Evolutionary conservation across 805 yeast genomes (phyloP).

Genomic region (Barnettozyma sucrosica): DNA sequence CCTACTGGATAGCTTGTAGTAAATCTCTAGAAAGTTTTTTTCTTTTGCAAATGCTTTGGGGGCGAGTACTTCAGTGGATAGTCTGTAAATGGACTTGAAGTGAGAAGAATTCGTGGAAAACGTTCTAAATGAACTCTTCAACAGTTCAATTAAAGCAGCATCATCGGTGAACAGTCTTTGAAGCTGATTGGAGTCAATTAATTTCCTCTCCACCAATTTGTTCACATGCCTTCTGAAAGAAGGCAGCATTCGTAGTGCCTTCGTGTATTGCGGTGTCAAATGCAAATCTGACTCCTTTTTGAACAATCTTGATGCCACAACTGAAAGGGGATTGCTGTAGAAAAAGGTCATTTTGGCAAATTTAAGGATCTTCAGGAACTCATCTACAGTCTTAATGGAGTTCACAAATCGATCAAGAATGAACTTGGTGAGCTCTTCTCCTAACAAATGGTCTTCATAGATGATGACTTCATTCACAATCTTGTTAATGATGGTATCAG

Average conservation of each 20-base stretch:
- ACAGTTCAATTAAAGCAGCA: conserved; percentile 8
- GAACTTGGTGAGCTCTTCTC: conserved; percentile 16
- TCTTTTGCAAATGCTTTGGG: conserved; percentile 12
- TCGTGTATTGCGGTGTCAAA: conserved; percentile 13
- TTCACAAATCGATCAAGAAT: conserved; percentile 19
- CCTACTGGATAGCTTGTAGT: conserved; percentile 18
- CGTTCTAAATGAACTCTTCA: conserved; percentile 15
- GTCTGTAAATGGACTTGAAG: conserved; percentile 16
- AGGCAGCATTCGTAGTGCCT: conserved; percentile 30
- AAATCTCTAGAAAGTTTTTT: conserved; percentile 19
- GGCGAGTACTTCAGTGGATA: conserved; percentile 17
- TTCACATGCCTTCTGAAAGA: conserved; percentile 29
- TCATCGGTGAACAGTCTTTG: conserved; percentile 19
- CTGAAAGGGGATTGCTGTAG: conserved; percentile 20
- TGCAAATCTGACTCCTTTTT: neutral
- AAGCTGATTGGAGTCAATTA: conserved; percentile 7
- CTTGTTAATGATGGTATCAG: conserved; percentile 20
- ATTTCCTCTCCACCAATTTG: conserved; percentile 6
- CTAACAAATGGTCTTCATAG: conserved; percentile 15
- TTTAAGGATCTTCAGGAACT: conserved; percentile 20
- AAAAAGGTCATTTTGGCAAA: conserved; percentile 24
- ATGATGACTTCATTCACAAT: conserved; percentile 19
- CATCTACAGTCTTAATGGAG: conserved; percentile 22
- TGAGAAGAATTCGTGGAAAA: conserved; percentile 16
- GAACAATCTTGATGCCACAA: conserved; percentile 10